Evolutionary conservation across 805 yeast genomes (phyloP).

Genomic region (Barnettozyma salicaria): DNA sequence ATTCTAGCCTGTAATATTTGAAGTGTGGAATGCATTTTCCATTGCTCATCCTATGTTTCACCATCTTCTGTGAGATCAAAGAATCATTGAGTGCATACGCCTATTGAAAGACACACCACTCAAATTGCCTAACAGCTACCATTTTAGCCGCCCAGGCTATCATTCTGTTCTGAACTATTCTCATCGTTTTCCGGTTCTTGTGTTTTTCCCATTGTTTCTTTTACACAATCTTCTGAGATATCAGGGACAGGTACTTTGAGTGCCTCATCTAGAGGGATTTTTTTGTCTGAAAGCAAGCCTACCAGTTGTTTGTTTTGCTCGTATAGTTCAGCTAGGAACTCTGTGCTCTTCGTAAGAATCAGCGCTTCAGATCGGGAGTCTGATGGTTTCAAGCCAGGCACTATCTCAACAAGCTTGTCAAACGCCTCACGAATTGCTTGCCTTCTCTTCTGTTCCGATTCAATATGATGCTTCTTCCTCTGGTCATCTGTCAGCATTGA

Average conservation of each 20-base stretch:
- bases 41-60: too few species aligned
- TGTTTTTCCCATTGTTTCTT: too few species aligned
- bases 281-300: conserved; percentile 34
- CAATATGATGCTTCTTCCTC: conserved; percentile 66
- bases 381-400: conserved; percentile 62
- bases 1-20: too few species aligned
- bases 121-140: too few species aligned
- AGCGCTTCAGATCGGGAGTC: conserved; percentile 79
- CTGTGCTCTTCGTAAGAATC: conserved; percentile 60
- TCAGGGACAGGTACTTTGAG: conserved; percentile 1
- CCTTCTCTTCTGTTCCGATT: conserved; percentile 82
- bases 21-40: too few species aligned
- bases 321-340: conserved; percentile 46
- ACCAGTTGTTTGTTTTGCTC: conserved; percentile 44
- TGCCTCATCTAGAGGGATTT: conserved; percentile 11
- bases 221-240: background rate
- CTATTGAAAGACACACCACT: too few species aligned
- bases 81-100: too few species aligned
- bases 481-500: conserved; percentile 29
- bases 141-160: too few species aligned
- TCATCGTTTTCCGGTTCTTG: too few species aligned
- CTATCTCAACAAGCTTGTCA: conserved; percentile 64
- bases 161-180: too few species aligned
- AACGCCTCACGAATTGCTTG: conserved; percentile 80
- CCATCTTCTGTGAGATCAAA: too few species aligned